Evolutionary conservation across 1,284 basidiomycete genomes (phyloP), one percentile per base, ranked within the genome.

Genomic region (Kwoniella shivajii): DNA sequence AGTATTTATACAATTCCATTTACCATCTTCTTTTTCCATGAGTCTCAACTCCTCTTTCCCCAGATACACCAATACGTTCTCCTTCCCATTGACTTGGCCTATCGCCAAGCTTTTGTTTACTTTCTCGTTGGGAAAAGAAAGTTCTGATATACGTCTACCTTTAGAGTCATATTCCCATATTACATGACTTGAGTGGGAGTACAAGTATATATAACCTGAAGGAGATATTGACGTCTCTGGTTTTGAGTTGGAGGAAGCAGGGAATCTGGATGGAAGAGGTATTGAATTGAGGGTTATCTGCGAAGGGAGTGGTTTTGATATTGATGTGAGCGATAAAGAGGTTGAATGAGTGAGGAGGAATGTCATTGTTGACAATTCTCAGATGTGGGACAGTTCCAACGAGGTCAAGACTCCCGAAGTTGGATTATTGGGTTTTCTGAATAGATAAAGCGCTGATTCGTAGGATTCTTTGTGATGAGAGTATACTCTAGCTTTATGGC

Each of bases 161-260:
- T 49, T 58, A 1, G n/a, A 10, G 46, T 58, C 51, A 22, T 58
- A 58, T 29, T 58, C 56, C 56, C 56, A 58, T 13, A 58, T n/a
- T 20, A 54, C 29, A 44, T 50, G 26, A 13, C 18, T n/a, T 3
- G 14, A 39, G 1, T n/a, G 22, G 10, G 7, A 16, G 20, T 49
- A 54, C n/a, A 58, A 18, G 27, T 41, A 58, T 20, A 49, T 45
- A 20, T 52, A 37, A n/a, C 51, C 47, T 22, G 37, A 31, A 4
- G 50, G 13, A 6, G 56, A 53, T n/a, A 29, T 30, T 14, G 38
- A 16, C 9, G 46, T 38, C 26, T 42, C 37, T 14, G 56, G 50
- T 18, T 29, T 44, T 1, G 56, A 16, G 3, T 6, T 27, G 4
- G 20, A 33, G n/a, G n/a, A n/a, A n/a, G n/a, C n/a, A 11, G 50